Evolutionary conservation across 306 rosid genomes (phyloP).

Genomic region (Calophaca sinica): DNA sequence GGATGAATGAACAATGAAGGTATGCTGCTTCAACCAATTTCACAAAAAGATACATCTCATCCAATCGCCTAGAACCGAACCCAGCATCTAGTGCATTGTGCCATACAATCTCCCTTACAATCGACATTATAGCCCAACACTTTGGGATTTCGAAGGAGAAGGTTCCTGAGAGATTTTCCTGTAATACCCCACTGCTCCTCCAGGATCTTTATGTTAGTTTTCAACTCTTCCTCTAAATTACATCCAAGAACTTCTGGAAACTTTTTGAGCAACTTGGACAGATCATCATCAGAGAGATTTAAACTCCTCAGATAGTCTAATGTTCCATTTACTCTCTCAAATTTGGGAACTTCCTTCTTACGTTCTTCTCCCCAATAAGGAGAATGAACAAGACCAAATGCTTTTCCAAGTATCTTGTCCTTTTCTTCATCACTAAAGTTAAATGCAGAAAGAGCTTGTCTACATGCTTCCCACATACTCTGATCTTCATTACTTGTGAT

Average conservation of each 20-base stretch:
- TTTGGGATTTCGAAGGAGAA: conserved; percentile 86
- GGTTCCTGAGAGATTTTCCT: conserved; percentile 78
- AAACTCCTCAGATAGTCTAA: conserved; percentile 76
- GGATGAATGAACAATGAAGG: conserved; percentile 30
- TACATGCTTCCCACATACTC: conserved; percentile 76
- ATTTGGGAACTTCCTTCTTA: conserved; percentile 61
- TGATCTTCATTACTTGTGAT: conserved; percentile 62
- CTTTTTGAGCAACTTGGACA: conserved; percentile 79
- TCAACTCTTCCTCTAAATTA: conserved; percentile 72
- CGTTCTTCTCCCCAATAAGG: conserved; percentile 98
- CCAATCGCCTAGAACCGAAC: conserved; percentile 72
- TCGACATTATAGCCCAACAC: conserved; percentile 87
- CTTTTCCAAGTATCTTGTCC: conserved; percentile 90
- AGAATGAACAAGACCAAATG: conserved; percentile 82
- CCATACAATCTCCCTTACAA: conserved; percentile 93
- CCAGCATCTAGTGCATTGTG: conserved; percentile 98
- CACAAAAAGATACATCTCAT: conserved; percentile 4
- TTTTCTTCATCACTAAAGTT: conserved; percentile 73
- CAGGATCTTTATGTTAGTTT: conserved; percentile 69
- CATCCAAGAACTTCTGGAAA: conserved; percentile 98
- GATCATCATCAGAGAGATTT: conserved; percentile 79
- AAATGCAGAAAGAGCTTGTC: conserved; percentile 62
- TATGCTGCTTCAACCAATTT: conserved; percentile 6
- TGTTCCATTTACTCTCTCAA: conserved; percentile 58
- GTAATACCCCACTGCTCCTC: conserved; percentile 79